phyloP scores from a whole-genome alignment of 352 stramenopile genomes.

The Phytopythium boreale region DNA sequence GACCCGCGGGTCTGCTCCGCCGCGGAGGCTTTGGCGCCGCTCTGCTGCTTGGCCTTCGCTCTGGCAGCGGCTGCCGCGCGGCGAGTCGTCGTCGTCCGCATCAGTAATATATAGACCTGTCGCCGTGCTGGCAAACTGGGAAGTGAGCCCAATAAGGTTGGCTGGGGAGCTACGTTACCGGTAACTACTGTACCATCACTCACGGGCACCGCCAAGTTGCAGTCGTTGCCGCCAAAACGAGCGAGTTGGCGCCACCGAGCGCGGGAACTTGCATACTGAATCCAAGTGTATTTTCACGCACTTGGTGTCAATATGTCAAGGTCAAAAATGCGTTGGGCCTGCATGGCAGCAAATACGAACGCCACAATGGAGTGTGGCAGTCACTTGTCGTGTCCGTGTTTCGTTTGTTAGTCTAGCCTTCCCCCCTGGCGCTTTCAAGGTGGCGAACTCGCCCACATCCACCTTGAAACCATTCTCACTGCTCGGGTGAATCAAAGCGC shows the following conservation, averaged over 20 bases:
- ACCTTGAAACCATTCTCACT: too few species aligned
- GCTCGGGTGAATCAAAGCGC: neutral
- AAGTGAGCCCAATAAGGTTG: neutral
- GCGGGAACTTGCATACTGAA: neutral
- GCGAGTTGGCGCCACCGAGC: neutral
- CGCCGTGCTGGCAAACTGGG: neutral
- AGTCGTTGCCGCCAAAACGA: conserved; percentile 8
- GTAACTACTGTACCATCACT: too few species aligned
- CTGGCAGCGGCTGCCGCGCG: neutral
- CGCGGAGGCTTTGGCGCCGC: conserved; percentile 22
- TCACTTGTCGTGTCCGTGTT: neutral
- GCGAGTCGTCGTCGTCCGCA: neutral
- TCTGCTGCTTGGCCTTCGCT: conserved; percentile 3
- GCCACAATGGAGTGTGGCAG: neutral
- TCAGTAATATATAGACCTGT: too few species aligned
- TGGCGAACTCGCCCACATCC: too few species aligned
- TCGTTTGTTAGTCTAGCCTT: conserved; percentile 1
- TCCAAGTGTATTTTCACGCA: neutral
- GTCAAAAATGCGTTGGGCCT: too few species aligned
- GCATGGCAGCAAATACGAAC: too few species aligned
- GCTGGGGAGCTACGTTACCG: neutral
- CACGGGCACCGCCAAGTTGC: neutral
- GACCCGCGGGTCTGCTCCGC: conserved; percentile 9
- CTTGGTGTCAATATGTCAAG: neutral
- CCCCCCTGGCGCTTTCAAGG: neutral